Evolutionary conservation across 805 yeast species (phyloP).

Genomic region (Metschnikowia arizonensis): DNA sequence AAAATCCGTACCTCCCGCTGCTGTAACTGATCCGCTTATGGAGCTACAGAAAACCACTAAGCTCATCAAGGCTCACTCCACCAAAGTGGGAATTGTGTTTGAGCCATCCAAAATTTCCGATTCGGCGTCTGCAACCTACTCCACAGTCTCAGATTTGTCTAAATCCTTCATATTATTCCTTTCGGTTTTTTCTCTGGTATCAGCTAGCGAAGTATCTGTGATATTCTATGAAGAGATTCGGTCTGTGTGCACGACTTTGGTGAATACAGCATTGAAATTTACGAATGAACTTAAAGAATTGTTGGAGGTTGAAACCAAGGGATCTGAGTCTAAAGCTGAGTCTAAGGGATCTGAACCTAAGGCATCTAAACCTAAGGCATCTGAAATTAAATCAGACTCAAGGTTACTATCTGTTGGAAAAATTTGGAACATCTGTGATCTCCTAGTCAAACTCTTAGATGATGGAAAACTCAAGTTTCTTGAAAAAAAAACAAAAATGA

Average conservation of each 20-base stretch:
- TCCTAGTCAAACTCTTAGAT: conserved; percentile 36
- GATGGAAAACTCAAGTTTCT: conserved; percentile 54
- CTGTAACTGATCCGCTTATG: conserved; percentile 42
- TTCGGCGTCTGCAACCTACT: conserved; percentile 44
- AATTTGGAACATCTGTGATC: conserved; percentile 67
- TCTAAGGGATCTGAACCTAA: too few species aligned
- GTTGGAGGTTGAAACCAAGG: background rate
- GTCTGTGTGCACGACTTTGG: conserved; percentile 17
- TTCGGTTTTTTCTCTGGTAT: conserved; percentile 38
- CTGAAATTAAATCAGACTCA: too few species aligned
- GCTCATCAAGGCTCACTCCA: conserved; percentile 67
- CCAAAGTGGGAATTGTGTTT: conserved; percentile 70
- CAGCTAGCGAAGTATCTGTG: conserved; percentile 28
- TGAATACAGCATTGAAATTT: conserved; percentile 20
- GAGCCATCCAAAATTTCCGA: conserved; percentile 48
- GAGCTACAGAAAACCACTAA: conserved; percentile 59
- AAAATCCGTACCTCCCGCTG: conserved; percentile 14
- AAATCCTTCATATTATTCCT: conserved; percentile 42
- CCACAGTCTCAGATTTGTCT: conserved; percentile 45
- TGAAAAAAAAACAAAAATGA: conserved; percentile 42
- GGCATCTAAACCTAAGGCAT: too few species aligned
- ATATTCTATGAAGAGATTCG: conserved; percentile 37
- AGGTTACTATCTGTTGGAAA: conserved; percentile 60
- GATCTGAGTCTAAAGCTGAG: too few species aligned
- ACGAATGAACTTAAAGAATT: conserved; percentile 27